Base-by-base conservation (phyloP, 495 filamentous ascomycete genomes). In the Neurospora sp. region DNA sequence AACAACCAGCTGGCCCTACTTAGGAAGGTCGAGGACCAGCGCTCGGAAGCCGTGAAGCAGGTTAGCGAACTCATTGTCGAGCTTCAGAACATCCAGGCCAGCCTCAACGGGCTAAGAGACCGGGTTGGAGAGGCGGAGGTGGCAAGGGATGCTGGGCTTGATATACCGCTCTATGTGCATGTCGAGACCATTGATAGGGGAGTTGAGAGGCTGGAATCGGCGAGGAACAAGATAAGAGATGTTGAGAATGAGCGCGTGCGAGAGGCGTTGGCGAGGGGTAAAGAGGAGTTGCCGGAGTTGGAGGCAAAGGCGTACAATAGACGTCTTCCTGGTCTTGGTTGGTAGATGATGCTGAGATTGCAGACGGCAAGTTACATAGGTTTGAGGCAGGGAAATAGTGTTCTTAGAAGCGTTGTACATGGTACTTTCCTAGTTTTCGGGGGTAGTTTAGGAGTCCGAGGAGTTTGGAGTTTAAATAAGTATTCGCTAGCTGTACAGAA, bases 161-260 rank as follows among this genome's bases (percentile, higher is more conserved):
- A 83, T n/a, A 82, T 92, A 40, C 90, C 91, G 70, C 78, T 94
- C 8, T 84, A 83, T 44, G 87, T 91, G 73, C 90, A 93, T 77
- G 87, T 93, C 68, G 89, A 92, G 74, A 89, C 86, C 73, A 91
- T 94, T 61, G 84, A 90, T 70, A 80, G 84, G 20, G 90, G 90
- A 1, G 85, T 92, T 4, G 88, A 93, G 75, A 84, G 91, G 74
- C 76, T 94, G 53, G 88, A 91, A 74, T 73, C 77, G 53, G 87
- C 86, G 70, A 83, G 90, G 70, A 82, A 82, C 39, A 84, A 86
- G 70, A 86, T 86, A 9, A 82, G 86, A 70, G 85, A 82, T n/a
- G 72, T 87, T 22, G 89, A 91, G 84, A 82, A 86, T 70, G 87
- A 91, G 70, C 79, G 84, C 70, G 79, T 89, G 40, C 78, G 81